Conservation (phyloP, 2,329 filamentous ascomycete genomes). For the Calonectria ilicicola region DNA sequence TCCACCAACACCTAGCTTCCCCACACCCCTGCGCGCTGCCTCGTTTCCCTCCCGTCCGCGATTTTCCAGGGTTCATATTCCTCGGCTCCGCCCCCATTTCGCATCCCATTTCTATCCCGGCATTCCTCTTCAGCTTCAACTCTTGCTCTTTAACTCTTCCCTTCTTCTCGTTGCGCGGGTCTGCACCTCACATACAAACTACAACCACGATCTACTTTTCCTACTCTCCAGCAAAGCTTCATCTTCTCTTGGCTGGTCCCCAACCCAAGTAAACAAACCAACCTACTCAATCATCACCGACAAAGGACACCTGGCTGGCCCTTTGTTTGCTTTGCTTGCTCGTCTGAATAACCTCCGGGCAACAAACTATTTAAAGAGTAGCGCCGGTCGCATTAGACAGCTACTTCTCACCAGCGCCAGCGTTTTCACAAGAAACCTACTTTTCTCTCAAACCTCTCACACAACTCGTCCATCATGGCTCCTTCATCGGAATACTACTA, state of each 20-base stretch:
- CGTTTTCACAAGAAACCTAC: neutral
- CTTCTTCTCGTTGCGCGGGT: constrained; percentile 17
- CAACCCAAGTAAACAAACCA: constrained; percentile 32
- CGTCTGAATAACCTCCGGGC: constrained; percentile 25
- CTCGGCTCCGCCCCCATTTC: constrained; percentile 23
- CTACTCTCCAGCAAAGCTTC: neutral
- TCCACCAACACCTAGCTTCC: neutral
- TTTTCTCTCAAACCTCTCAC: neutral
- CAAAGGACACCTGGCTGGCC: constrained; percentile 20
- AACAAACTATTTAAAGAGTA: constrained; percentile 29
- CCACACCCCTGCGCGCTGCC: constrained; percentile 19
- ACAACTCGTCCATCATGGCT: constrained; percentile 31
- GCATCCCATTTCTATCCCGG: constrained; percentile 20
- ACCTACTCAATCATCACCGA: constrained; percentile 10
- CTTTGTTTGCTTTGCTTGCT: constrained; percentile 16
- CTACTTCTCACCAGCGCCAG: constrained; percentile 2
- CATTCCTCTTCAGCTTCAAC: constrained; percentile 19
- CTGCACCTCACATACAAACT: constrained; percentile 16
- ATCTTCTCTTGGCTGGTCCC: constrained; percentile 22
- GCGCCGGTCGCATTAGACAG: constrained; percentile 25
- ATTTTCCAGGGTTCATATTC: constrained; percentile 22
- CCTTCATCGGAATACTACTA: constrained; percentile 47
- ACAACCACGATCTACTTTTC: neutral
- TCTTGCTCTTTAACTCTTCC: constrained; percentile 4
- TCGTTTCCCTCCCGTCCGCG: constrained; percentile 26